Conservation (phyloP, 495 filamentous ascomycete genomes). For the Tuber borchii region DNA sequence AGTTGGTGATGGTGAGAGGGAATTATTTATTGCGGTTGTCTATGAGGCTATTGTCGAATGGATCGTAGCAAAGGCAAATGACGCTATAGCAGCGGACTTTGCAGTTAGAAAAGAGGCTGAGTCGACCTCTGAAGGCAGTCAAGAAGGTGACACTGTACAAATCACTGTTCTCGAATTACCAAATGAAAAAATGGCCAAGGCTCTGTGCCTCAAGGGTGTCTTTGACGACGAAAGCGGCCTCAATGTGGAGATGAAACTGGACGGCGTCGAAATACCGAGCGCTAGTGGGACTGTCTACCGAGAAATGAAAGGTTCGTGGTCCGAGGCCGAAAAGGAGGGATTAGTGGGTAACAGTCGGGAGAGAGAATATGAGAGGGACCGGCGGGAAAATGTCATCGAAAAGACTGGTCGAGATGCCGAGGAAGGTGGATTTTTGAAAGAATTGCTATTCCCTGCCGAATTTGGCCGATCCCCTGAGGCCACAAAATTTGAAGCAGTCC, state of each 20-base stretch:
- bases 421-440: constrained; percentile 70
- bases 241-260: constrained; percentile 92
- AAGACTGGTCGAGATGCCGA: constrained; percentile 78
- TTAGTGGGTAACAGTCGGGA: constrained; percentile 71
- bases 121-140: constrained; percentile 57
- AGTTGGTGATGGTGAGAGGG: constrained; percentile 74
- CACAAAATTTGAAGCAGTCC: constrained; percentile 46
- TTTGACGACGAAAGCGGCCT: constrained; percentile 91
- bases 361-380: constrained; percentile 70
- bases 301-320: constrained; percentile 75
- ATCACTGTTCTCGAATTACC: constrained; percentile 86
- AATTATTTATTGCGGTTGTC: constrained; percentile 71
- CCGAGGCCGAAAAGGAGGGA: constrained; percentile 66
- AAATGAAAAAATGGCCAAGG: constrained; percentile 70
- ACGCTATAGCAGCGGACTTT: constrained; percentile 74
- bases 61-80: constrained; percentile 82
- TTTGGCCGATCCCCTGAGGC: constrained; percentile 66
- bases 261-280: constrained; percentile 66
- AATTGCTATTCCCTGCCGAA: constrained; percentile 75
- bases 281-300: constrained; percentile 70
- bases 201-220: constrained; percentile 73
- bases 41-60: constrained; percentile 96
- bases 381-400: constrained; percentile 73
- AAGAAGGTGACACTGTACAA: constrained; percentile 73
- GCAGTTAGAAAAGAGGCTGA: constrained; percentile 54